Conservation (phyloP, 495 filamentous ascomycete genomes). For the Coniosporium apollinis region DNA sequence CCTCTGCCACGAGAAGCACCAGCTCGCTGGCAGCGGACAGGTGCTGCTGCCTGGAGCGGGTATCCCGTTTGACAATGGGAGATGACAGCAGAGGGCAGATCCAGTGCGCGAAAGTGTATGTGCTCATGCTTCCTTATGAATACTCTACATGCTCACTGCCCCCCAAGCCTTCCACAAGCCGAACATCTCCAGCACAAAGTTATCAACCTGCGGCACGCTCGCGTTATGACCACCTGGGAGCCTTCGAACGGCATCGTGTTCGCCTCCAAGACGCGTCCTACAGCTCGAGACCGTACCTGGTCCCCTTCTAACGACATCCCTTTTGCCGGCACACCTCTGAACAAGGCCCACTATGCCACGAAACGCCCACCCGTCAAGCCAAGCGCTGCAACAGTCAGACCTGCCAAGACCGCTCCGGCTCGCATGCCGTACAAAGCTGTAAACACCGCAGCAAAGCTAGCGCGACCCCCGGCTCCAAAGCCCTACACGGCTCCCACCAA, state of each 20-base stretch:
- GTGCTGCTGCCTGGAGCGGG: too few species aligned
- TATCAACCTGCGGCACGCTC: too few species aligned
- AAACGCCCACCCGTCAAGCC: neutral
- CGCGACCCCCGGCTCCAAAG: neutral
- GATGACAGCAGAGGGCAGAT: too few species aligned
- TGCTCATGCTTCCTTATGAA: too few species aligned
- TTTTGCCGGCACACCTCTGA: too few species aligned
- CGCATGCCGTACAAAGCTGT: neutral
- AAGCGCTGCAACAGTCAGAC: too few species aligned
- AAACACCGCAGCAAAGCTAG: neutral
- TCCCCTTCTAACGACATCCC: neutral
- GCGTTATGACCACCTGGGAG: neutral
- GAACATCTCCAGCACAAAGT: too few species aligned
- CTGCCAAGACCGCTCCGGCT: neutral
- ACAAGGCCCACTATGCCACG: neutral
- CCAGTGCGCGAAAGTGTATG: too few species aligned
- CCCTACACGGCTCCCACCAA: too few species aligned
- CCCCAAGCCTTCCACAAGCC: too few species aligned
- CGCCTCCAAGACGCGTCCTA: neutral
- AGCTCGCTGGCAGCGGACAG: neutral
- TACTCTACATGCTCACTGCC: too few species aligned
- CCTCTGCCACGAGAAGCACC: neutral
- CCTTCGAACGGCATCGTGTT: conserved; percentile 1
- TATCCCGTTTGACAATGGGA: too few species aligned
- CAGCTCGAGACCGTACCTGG: neutral